Conservation (phyloP, 2,329 filamentous ascomycete species). For the Ascochyta pisi region DNA sequence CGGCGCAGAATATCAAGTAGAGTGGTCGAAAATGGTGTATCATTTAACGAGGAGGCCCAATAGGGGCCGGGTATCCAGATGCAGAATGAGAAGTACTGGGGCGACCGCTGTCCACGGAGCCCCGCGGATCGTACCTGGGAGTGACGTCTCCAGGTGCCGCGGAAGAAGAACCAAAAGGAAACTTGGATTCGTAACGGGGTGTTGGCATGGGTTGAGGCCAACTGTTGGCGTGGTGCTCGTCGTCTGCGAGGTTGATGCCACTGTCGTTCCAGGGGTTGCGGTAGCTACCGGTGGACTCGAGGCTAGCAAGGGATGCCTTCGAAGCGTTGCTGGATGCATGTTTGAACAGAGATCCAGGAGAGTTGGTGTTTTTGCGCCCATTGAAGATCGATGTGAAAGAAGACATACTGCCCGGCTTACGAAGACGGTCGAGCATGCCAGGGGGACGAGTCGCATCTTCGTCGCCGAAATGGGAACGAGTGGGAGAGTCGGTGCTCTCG, state of each 20-base stretch:
- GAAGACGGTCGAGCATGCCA: conserved; percentile 83
- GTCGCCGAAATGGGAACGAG: conserved; percentile 82
- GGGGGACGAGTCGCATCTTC: conserved; percentile 71
- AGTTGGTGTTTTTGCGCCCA: conserved; percentile 90
- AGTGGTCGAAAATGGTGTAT: conserved; percentile 45
- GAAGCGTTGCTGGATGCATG: conserved; percentile 84
- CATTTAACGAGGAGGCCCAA: conserved; percentile 86
- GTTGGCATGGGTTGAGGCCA: conserved; percentile 47
- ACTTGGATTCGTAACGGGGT: conserved; percentile 63
- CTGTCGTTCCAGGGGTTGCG: conserved; percentile 99
- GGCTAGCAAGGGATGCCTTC: conserved; percentile 93
- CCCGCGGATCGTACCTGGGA: conserved; percentile 81
- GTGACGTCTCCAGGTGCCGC: conserved; percentile 76
- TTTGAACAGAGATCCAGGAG: conserved; percentile 83
- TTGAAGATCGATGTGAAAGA: conserved; percentile 96
- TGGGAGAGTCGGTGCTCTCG: conserved; percentile 83
- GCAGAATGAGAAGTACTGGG: conserved; percentile 95
- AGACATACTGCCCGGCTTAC: conserved; percentile 93
- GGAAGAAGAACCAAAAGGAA: conserved; percentile 63
- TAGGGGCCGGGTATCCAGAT: conserved; percentile 94
- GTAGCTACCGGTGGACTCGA: conserved; percentile 94
- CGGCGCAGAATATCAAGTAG: conserved; percentile 43
- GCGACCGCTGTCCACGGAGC: conserved; percentile 88
- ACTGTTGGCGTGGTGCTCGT: conserved; percentile 65
- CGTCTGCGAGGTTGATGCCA: conserved; percentile 87